Conservation (phyloP, 768 basidiomycete species). For the Astraeus odoratus region DNA sequence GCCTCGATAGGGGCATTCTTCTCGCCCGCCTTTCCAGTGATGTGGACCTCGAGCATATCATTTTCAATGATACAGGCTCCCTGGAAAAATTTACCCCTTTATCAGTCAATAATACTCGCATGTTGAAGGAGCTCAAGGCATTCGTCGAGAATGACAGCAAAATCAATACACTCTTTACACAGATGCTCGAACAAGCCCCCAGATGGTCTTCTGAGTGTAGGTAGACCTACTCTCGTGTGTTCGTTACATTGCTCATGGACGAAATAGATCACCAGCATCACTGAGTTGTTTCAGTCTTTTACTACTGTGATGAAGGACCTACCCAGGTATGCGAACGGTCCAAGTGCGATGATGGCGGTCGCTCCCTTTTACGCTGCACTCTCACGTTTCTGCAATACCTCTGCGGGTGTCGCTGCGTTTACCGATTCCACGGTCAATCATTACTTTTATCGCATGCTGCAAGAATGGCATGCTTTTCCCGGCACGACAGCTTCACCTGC, state of each 20-base stretch:
- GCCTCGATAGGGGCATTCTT: too few species aligned
- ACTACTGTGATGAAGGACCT: too few species aligned
- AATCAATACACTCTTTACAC: too few species aligned
- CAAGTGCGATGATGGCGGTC: neutral
- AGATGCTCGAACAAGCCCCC: slow-evolving; percentile 18
- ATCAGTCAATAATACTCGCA: too few species aligned
- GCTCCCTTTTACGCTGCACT: neutral
- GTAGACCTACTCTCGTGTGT: neutral
- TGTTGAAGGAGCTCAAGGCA: too few species aligned
- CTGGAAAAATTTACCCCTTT: too few species aligned
- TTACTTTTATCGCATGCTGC: slow-evolving; percentile 41
- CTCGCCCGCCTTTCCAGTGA: too few species aligned
- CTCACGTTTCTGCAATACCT: neutral
- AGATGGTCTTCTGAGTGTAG: slow-evolving; percentile 1
- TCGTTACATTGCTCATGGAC: neutral
- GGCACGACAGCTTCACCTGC: slow-evolving; percentile 34
- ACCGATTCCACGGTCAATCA: slow-evolving; percentile 32
- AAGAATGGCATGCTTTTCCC: slow-evolving; percentile 45
- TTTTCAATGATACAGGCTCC: too few species aligned
- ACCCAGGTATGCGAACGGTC: neutral
- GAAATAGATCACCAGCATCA: neutral
- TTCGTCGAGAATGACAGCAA: too few species aligned
- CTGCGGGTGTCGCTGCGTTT: neutral
- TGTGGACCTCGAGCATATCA: too few species aligned
- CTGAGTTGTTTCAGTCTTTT: neutral